Base-by-base conservation (phyloP, 2,329 filamentous ascomycete species). In the Helotiales sp. region DNA sequence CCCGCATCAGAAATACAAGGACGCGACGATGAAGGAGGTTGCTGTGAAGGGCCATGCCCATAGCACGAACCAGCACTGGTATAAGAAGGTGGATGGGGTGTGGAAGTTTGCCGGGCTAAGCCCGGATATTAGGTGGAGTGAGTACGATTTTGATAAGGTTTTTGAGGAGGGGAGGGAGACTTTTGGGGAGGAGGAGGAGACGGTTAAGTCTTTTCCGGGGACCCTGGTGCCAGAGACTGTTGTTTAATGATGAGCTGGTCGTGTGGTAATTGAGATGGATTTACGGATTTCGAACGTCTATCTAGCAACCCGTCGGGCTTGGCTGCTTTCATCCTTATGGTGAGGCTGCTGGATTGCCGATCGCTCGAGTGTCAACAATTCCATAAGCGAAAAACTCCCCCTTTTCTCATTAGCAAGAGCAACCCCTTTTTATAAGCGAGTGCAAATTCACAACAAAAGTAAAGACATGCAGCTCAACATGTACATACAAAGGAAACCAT, bases 1-100 rank as follows among this genome's bases (percentile, higher is more conserved):
- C 52, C 84, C 85, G 17, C 85, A 87, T 73, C 85, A 87, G 76
- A 80, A 79, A 71, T 87, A 87, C 77, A 82, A 78, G 15, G 85
- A 86, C 72, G 80, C 78, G 65, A 78, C 76, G 17, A 72, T 80
- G 62, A 79, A 75, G n/a, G 78, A 80, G 61, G 84, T 87, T 24
- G 77, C 77, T 1, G 79, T 83, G 72, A 85, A 86, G 79, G 85
- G 84, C n/a, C 85, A 87, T 70, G 84, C 83, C 5, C 85, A 87
- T 76, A 83, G 82, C 69, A 81, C 79, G 71, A 85, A 84, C 73
- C 82, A 77, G 66, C 82, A 86, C 72, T 84, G 82, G 82, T 87
- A 87, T 76, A 82, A 82, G 76, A 85, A 83, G 79, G 80, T 87
- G n/a, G 80, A 86, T 34, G 85, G 85, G 1, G 82, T 81, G 26